Evolutionary conservation across 2,329 filamentous ascomycete genomes (phyloP).

Genomic region (Colletotrichum tanaceti): DNA sequence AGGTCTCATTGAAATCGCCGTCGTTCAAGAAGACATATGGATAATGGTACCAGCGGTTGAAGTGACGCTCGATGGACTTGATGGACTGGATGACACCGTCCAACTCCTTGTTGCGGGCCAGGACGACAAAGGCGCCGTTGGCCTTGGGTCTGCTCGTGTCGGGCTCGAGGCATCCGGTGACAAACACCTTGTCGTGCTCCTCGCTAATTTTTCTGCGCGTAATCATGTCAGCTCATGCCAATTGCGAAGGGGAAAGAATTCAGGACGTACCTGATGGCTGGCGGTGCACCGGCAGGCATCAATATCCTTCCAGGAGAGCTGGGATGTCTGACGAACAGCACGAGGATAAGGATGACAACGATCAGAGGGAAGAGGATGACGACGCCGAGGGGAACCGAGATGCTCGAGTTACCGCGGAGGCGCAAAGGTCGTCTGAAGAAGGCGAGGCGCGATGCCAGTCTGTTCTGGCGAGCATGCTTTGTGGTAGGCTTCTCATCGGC

Average conservation of each 20-base stretch:
- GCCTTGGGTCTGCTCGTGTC: constrained; percentile 83
- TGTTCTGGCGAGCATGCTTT: constrained; percentile 53
- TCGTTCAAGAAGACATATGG: constrained; percentile 99
- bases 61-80: constrained; percentile 97
- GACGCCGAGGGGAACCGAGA: constrained; percentile 92
- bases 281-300: constrained; percentile 88
- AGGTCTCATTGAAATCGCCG: constrained; percentile 93
- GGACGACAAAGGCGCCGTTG: constrained; percentile 94
- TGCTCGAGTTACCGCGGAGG: constrained; percentile 88
- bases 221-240: constrained; percentile 21
- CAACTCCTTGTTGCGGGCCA: constrained; percentile 95
- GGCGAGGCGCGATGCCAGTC: constrained; percentile 67
- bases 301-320: constrained; percentile 83
- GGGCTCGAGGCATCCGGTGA: constrained; percentile 86
- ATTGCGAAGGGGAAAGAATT: background rate
- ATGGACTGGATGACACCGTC: constrained; percentile 96
- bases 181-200: constrained; percentile 96
- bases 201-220: constrained; percentile 88
- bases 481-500: constrained; percentile 60
- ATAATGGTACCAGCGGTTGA: constrained; percentile 99
- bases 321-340: constrained; percentile 90
- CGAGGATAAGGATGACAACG: constrained; percentile 88
- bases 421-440: constrained; percentile 90
- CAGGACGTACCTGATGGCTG: constrained; percentile 81
- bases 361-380: constrained; percentile 93